These are phyloP conservation scores for Candida arabinofermentans DNA, from an alignment of 805 yeast species.

Conservation along the genomic window DNA sequence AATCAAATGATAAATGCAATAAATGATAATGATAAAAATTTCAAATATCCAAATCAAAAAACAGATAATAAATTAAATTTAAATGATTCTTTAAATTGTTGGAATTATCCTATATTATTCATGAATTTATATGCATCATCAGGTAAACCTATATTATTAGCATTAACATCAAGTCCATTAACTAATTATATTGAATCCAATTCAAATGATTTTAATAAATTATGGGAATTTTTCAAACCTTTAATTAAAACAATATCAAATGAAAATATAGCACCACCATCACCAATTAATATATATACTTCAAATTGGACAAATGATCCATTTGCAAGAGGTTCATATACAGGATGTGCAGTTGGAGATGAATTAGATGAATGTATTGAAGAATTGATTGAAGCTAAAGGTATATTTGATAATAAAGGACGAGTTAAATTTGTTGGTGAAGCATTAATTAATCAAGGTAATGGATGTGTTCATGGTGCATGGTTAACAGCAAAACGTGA, in stretches of 20 bases:
- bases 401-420: slow-evolving; percentile 35
- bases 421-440: slow-evolving; percentile 56
- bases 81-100: slow-evolving; percentile 19
- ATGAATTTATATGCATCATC: slow-evolving; percentile 27
- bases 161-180: slow-evolving; percentile 46
- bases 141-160: slow-evolving; percentile 37
- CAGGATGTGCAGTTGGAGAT: slow-evolving; percentile 30
- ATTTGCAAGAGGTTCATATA: slow-evolving; percentile 44
- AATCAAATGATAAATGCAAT: slow-evolving; percentile 15
- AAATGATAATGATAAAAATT: slow-evolving; percentile 1
- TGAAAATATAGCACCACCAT: slow-evolving; percentile 18
- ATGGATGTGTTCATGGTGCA: slow-evolving; percentile 60
- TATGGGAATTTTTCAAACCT: slow-evolving; percentile 46
- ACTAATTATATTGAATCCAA: slow-evolving; percentile 44
- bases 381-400: slow-evolving; percentile 36
- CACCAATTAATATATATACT: slow-evolving; percentile 23
- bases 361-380: slow-evolving; percentile 29
- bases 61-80: slow-evolving; percentile 8
- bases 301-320: slow-evolving; percentile 53
- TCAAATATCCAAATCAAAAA: slow-evolving; percentile 3
- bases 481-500: slow-evolving; percentile 48
- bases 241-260: slow-evolving; percentile 31
- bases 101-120: slow-evolving; percentile 28
- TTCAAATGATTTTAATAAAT: slow-evolving; percentile 28
- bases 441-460: slow-evolving; percentile 47